These are phyloP conservation scores for Cyberlindnera xishuangbannaensis DNA, from an alignment of 805 yeast species.

Conservation along the genomic window DNA sequence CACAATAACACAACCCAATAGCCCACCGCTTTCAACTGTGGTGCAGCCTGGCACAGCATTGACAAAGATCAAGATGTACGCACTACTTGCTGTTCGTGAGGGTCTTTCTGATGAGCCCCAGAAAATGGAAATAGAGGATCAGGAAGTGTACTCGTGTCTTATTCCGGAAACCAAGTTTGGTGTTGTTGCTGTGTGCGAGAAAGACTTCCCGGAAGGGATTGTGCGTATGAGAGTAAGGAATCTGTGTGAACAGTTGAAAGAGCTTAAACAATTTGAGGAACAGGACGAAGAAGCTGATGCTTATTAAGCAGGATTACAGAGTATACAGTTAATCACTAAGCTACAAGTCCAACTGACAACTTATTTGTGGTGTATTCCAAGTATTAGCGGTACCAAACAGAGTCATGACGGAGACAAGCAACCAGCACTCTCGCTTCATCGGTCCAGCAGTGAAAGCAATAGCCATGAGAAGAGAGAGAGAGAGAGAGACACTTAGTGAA, in stretches of 20 bases:
- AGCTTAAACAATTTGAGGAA: constrained; percentile 19
- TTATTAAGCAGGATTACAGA: not conserved
- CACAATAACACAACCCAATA: constrained; percentile 14
- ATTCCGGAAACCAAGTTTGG: constrained; percentile 17
- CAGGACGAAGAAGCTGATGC: constrained; percentile 6
- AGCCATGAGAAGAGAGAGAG: no score
- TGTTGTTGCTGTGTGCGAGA: constrained; percentile 19
- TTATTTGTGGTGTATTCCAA: no score
- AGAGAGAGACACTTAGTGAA: no score
- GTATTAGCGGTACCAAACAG: no score
- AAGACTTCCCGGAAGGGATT: constrained; percentile 22
- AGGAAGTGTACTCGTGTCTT: constrained; percentile 5
- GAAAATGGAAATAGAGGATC: constrained; percentile 7
- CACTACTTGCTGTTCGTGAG: constrained; percentile 12
- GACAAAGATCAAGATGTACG: constrained; percentile 18
- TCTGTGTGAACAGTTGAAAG: constrained; percentile 12
- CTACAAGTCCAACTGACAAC: no score
- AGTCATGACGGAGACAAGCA: no score
- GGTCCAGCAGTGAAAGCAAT: no score
- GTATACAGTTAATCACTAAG: no score
- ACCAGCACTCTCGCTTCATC: no score
- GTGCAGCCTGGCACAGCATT: constrained; percentile 1
- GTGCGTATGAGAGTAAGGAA: constrained; percentile 16
- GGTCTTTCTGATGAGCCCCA: constrained; percentile 7
- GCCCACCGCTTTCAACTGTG: constrained; percentile 14